Evolutionary conservation across 176 grass and related monocot genomes (phyloP), one percentile per base, ranked within the genome.

Genomic region (Neostapfia colusana): DNA sequence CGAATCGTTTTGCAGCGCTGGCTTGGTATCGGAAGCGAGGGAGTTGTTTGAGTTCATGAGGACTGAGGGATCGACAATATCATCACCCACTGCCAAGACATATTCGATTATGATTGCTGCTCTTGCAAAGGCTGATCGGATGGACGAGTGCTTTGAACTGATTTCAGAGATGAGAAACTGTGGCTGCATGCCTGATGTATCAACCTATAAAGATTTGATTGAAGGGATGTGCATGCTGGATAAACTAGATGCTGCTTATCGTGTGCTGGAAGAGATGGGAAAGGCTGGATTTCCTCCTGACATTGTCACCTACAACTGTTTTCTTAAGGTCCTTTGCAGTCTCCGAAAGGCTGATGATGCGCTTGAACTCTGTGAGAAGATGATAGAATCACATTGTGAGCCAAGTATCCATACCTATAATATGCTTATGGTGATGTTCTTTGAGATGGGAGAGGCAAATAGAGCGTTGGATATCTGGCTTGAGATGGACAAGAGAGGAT

Each of bases 221-320:
- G 89, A 98, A 92, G 91, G 95, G 59, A 94, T 98, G 87, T 98
- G 91, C 38, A 48, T 88, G 76, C 91, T 84, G 36, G 91, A 83
- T 63, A 94, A 86, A 65, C 60, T 88, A 0, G 85, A 94, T 74
- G 87, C 85, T 40, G 95, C 95, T 31, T 90, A 90, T 49, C 83
- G 80, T 67, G 53, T 98, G 35, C 81, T 98, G 62, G 87, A 92
- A 28, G 89, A 94, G 81, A 94, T 98, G 95, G 87, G 58, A 27
- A 84, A 86, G 80, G 88, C 91, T 42, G 95, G 91, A 46, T 98
- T 94, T 82, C 86, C 88, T 44, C 84, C 89, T 57, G 95, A 98
- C 66, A 94, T 98, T 73, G 89, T 98, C 31, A 98, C 91, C 26
- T 98, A 98, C 77, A 98, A 94, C 50, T 94, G 95, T 81, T 98